These are phyloP conservation scores for Arthrobotrys iridis DNA, from an alignment of 2,329 filamentous ascomycete species.

Conservation along the genomic window DNA sequence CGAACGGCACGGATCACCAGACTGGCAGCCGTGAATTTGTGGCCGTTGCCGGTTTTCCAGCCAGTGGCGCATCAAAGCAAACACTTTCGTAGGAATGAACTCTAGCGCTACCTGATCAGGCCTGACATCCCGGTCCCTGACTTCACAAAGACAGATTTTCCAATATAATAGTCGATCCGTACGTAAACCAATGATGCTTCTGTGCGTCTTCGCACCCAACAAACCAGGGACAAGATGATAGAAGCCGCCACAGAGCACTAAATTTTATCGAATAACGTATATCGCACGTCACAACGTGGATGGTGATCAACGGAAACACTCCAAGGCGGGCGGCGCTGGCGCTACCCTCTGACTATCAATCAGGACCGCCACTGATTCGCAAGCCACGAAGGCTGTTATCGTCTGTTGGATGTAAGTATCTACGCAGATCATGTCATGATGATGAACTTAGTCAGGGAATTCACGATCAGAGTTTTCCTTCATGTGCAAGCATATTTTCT, in stretches of 20 bases:
- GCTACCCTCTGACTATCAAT: not conserved
- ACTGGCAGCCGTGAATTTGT: no score
- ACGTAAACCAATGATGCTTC: slow-evolving; percentile 4
- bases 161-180: slow-evolving; percentile 9
- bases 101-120: not conserved
- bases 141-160: slow-evolving; percentile 11
- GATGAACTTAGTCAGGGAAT: slow-evolving; percentile 19
- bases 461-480: slow-evolving; percentile 14
- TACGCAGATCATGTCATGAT: slow-evolving; percentile 46
- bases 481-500: not conserved
- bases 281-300: slow-evolving; percentile 32
- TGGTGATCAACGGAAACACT: no score
- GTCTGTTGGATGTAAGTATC: not conserved
- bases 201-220: not conserved
- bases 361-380: not conserved
- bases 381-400: not conserved
- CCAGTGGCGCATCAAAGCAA: no score
- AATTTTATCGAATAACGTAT: slow-evolving; percentile 40
- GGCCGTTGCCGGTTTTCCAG: not conserved
- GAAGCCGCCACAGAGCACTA: no score
- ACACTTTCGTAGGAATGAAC: no score
- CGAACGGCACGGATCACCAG: no score
- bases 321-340: not conserved
- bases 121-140: no score
- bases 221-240: no score